Percentiles rank a stretch among this genome's conserved stretches.
phyloP scores from a whole-genome alignment of 345 rosid genomes.

The Brassica napus region DNA sequence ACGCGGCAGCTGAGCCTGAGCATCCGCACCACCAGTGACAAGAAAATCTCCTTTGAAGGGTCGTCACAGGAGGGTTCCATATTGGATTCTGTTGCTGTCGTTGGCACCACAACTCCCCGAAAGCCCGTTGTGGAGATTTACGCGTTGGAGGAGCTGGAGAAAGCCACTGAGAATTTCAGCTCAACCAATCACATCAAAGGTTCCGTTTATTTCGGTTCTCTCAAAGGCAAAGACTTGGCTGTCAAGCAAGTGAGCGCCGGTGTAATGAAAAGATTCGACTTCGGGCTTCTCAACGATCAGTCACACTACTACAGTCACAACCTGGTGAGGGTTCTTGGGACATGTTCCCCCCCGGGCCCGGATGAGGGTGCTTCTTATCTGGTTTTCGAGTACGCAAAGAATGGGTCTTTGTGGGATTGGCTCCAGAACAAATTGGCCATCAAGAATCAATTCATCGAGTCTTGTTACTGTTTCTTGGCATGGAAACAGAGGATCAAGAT shows the following conservation, averaged over 20 bases:
- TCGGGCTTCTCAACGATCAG: slow-evolving; percentile 49
- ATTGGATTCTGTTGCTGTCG: slow-evolving; percentile 44
- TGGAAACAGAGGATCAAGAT: slow-evolving; percentile 90
- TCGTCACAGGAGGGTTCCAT: slow-evolving; percentile 49
- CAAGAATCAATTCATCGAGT: slow-evolving; percentile 88
- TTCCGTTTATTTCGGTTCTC: slow-evolving; percentile 70
- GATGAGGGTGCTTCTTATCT: slow-evolving; percentile 45
- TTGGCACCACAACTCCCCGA: slow-evolving; percentile 41
- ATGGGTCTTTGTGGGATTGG: slow-evolving; percentile 92
- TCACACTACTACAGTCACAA: slow-evolving; percentile 72
- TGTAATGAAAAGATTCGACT: slow-evolving; percentile 50
- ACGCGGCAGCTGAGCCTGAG: slow-evolving; percentile 73
- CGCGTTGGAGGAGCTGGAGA: slow-evolving; percentile 61
- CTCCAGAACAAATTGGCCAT: slow-evolving; percentile 86
- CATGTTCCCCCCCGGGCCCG: slow-evolving; percentile 43
- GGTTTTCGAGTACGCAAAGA: slow-evolving; percentile 79
- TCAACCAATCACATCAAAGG: slow-evolving; percentile 74
- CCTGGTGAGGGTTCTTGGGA: slow-evolving; percentile 70
- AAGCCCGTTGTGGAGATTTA: slow-evolving; percentile 55
- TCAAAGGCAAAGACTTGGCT: slow-evolving; percentile 79
- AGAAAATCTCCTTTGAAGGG: slow-evolving; percentile 82
- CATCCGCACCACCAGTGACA: slow-evolving; percentile 75
- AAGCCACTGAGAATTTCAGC: slow-evolving; percentile 81
- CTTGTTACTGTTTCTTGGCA: slow-evolving; percentile 84
- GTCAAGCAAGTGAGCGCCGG: slow-evolving; percentile 49